phyloP scores from a whole-genome alignment of 179 eudicot species.

The Camellia oleifera region DNA sequence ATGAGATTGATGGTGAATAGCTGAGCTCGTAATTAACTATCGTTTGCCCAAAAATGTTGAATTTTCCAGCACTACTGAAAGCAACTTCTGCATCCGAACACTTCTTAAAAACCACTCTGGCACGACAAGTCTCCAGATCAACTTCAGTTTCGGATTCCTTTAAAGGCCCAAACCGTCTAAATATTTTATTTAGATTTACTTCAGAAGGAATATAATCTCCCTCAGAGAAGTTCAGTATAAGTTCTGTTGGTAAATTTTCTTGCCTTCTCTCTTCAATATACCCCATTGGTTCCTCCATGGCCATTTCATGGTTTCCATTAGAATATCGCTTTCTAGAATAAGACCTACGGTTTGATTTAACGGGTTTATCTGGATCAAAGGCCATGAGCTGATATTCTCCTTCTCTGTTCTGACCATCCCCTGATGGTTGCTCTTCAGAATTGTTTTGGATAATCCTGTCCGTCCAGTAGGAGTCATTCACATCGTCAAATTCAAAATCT shows the following conservation, averaged over 20 bases:
- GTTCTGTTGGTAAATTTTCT: conserved; percentile 65
- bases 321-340: conserved; percentile 55
- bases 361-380: conserved; percentile 43
- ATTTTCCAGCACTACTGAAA: conserved; percentile 66
- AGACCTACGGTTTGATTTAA: conserved; percentile 42
- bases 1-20: conserved; percentile 48
- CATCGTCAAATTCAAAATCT: conserved; percentile 83
- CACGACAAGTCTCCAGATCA: conserved; percentile 55
- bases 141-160: conserved; percentile 79
- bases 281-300: conserved; percentile 29
- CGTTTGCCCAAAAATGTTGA: conserved; percentile 66
- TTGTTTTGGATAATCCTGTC: conserved; percentile 75
- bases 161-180: conserved; percentile 82
- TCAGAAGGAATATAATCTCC: conserved; percentile 64
- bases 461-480: conserved; percentile 89
- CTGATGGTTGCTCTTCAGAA: conserved; percentile 55
- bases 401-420: conserved; percentile 39
- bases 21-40: conserved; percentile 73
- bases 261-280: conserved; percentile 34
- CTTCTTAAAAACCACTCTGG: conserved; percentile 80
- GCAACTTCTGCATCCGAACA: conserved; percentile 95
- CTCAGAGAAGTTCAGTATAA: conserved; percentile 64
- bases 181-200: conserved; percentile 60
- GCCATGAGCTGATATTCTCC: conserved; percentile 35
- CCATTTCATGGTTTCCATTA: conserved; percentile 39